Conservation (phyloP, 164 flowering plant genomes). For the Stephania japonica region DNA sequence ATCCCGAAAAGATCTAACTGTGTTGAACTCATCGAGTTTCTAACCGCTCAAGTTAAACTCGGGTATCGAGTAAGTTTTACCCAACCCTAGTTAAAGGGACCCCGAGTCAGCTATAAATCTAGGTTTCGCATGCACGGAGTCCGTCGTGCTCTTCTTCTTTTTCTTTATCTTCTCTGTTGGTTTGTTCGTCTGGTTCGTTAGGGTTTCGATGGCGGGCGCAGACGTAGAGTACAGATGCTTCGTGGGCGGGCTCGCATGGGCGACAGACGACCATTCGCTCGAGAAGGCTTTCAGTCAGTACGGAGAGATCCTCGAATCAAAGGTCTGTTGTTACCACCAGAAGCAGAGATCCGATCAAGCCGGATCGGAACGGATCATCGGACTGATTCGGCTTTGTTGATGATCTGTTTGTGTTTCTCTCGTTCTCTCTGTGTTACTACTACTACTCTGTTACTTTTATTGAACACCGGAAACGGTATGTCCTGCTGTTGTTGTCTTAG, state of each 20-base stretch:
- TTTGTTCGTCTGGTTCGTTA: not conserved
- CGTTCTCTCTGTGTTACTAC: not conserved
- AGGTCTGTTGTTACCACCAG: constrained; percentile 19
- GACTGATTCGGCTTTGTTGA: constrained; percentile 9
- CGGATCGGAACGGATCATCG: constrained; percentile 14
- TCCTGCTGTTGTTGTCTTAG: constrained; percentile 4
- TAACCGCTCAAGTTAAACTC: not conserved
- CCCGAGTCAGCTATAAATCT: not conserved
- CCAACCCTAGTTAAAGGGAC: not conserved
- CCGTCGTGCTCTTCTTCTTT: not conserved
- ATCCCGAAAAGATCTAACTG: not conserved
- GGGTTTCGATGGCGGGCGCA: constrained; percentile 3
- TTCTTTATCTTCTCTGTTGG: not conserved
- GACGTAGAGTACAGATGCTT: constrained; percentile 28
- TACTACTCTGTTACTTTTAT: constrained; percentile 5
- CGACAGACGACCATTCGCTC: constrained; percentile 24
- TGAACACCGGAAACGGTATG: constrained; percentile 22
- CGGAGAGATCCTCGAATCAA: constrained; percentile 27
- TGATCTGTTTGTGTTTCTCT: constrained; percentile 8
- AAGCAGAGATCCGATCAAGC: not conserved
- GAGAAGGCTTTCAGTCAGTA: constrained; percentile 19
- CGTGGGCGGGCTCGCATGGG: constrained; percentile 37
- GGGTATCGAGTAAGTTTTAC: not conserved
- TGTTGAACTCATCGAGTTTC: too few relatives aligned
- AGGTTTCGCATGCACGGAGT: not conserved